A percentile compares a stretch with the other conserved stretches of the same genome.
phyloP scores from a whole-genome alignment of 83 land plant species.

The Picea abies region DNA sequence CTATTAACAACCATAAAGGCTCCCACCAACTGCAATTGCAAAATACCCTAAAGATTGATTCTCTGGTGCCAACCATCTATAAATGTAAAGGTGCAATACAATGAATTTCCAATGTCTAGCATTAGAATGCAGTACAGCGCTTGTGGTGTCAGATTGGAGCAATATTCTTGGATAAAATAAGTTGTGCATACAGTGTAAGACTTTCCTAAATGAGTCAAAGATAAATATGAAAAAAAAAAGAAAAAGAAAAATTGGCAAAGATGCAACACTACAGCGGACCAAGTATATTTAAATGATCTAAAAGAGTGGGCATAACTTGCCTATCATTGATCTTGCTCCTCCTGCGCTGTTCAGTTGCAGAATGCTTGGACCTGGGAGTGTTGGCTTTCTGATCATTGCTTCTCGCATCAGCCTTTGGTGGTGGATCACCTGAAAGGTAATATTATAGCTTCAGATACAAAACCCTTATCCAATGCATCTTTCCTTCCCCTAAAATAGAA shows the following conservation, averaged over 20 bases:
- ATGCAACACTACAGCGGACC: not conserved
- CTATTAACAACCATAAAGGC: not conserved
- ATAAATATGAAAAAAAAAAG: not conserved
- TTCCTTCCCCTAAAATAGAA: not conserved
- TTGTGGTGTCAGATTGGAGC: not conserved
- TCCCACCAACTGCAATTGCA: not conserved
- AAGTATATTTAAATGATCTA: not conserved
- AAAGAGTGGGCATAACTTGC: conserved; percentile 18
- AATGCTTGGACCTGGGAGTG: conserved; percentile 73
- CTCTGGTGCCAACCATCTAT: not conserved
- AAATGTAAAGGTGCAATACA: not conserved
- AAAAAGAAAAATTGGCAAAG: not conserved
- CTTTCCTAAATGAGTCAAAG: not conserved
- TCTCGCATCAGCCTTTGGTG: conserved; percentile 39
- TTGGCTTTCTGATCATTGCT: conserved; percentile 47
- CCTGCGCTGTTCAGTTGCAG: conserved; percentile 77
- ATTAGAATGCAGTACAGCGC: not conserved
- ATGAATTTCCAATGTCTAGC: not conserved
- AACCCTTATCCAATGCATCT: conserved; percentile 4
- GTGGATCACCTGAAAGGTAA: conserved; percentile 21
- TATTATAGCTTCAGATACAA: not conserved
- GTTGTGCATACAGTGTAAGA: not conserved
- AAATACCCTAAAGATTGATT: not conserved
- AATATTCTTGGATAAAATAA: not conserved
- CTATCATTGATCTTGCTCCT: conserved; percentile 81